Conservation (phyloP, 2,329 filamentous ascomycete species). For the Mollisia scopiformis region DNA sequence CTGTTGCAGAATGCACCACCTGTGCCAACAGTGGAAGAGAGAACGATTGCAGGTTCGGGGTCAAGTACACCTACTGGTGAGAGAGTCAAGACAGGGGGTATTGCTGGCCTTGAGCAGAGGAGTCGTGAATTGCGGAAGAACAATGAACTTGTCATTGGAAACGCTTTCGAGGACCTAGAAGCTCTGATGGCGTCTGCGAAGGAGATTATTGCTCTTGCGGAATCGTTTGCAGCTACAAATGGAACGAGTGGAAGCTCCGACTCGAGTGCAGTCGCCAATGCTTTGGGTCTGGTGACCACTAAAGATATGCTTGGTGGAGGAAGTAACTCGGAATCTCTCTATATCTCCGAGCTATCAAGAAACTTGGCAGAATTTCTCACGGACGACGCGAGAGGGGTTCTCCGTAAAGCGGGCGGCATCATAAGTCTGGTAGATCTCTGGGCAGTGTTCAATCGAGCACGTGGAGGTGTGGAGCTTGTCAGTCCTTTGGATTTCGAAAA, state of each 20-base stretch:
- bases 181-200: slow-evolving; percentile 97
- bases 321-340: slow-evolving; percentile 76
- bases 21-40: slow-evolving; percentile 61
- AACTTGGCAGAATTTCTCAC: slow-evolving; percentile 89
- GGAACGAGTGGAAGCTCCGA: slow-evolving; percentile 65
- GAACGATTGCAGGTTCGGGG: slow-evolving; percentile 39
- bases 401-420: slow-evolving; percentile 82
- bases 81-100: slow-evolving; percentile 72
- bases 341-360: slow-evolving; percentile 83
- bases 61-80: slow-evolving; percentile 37
- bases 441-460: slow-evolving; percentile 91
- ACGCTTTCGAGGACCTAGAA: slow-evolving; percentile 93
- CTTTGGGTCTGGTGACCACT: slow-evolving; percentile 88
- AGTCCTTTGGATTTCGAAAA: slow-evolving; percentile 91
- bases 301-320: slow-evolving; percentile 89
- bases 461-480: slow-evolving; percentile 92
- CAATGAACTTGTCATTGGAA: slow-evolving; percentile 90
- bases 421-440: slow-evolving; percentile 89
- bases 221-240: slow-evolving; percentile 72
- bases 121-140: slow-evolving; percentile 85
- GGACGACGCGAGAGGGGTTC: slow-evolving; percentile 77
- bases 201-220: slow-evolving; percentile 90
- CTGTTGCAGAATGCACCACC: slow-evolving; percentile 87
- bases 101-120: slow-evolving; percentile 87
- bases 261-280: slow-evolving; percentile 73